Conservation (phyloP, 1,284 basidiomycete species). For the Vanrija sp. region DNA sequence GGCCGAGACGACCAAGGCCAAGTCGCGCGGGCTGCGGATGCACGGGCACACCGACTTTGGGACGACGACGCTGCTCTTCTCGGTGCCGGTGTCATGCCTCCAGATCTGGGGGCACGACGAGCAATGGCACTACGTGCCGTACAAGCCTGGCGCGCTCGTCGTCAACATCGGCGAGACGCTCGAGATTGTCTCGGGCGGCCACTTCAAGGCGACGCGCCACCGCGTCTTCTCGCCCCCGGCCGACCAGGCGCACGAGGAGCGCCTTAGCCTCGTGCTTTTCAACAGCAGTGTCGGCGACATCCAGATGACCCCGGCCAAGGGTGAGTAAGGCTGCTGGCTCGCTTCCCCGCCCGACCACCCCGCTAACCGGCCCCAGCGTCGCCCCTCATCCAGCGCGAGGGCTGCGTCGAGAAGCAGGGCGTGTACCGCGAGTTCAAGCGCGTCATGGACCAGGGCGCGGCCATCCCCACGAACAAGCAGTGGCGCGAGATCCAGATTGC, state of each 20-base stretch:
- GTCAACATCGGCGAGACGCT: conserved; percentile 13
- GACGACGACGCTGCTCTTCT: conserved; percentile 48
- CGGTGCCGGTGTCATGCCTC: conserved; percentile 49
- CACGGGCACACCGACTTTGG: conserved; percentile 53
- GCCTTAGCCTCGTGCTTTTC: conserved; percentile 50
- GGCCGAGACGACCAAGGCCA: conserved; percentile 32
- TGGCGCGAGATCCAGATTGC: conserved; percentile 38
- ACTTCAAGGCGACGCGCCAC: conserved; percentile 49
- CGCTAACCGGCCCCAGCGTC: too few species aligned
- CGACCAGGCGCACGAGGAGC: conserved; percentile 46
- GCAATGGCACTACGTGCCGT: conserved; percentile 48
- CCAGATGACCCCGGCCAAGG: conserved; percentile 32
- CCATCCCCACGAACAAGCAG: conserved; percentile 31
- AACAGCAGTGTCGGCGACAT: conserved; percentile 47
- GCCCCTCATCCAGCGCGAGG: conserved; percentile 37
- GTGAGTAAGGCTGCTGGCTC: too few species aligned
- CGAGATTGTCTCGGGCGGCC: conserved; percentile 38
- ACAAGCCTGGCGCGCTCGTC: conserved; percentile 36
- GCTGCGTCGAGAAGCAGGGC: conserved; percentile 37
- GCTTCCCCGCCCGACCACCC: too few species aligned
- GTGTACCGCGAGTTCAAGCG: conserved; percentile 39
- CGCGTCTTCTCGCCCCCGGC: conserved; percentile 48
- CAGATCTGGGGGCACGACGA: conserved; percentile 50
- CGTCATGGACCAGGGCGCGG: conserved; percentile 15
- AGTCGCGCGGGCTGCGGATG: conserved; percentile 46